phyloP scores from a whole-genome alignment of 2,329 filamentous ascomycete species.

The Mycocentrospora acerina region DNA sequence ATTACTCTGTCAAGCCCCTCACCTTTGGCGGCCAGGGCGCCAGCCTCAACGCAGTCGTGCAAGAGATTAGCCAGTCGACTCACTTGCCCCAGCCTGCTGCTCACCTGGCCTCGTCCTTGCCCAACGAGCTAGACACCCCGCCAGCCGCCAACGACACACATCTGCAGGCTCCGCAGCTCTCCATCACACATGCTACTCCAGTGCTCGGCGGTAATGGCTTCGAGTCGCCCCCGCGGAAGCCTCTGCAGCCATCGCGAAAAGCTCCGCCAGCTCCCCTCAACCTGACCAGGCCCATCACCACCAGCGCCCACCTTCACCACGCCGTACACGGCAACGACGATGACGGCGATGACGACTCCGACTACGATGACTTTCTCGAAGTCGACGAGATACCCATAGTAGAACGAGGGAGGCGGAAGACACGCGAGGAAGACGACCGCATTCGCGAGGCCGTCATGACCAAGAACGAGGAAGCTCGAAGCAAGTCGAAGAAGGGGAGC shows the following conservation, averaged over 20 bases:
- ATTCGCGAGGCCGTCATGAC: conserved; percentile 69
- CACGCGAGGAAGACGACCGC: conserved; percentile 82
- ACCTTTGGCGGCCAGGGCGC: conserved; percentile 22
- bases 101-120: no score
- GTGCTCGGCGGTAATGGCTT: conserved; percentile 40
- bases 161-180: conserved; percentile 37
- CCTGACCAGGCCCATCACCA: conserved; percentile 54
- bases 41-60: conserved; percentile 24
- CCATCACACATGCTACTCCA: conserved; percentile 43
- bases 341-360: conserved; percentile 71
- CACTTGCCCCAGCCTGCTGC: no score
- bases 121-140: neutral
- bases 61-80: conserved; percentile 10
- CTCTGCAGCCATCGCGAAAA: conserved; percentile 63
- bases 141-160: conserved; percentile 13
- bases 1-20: conserved; percentile 37
- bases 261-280: conserved; percentile 82
- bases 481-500: conserved; percentile 67
- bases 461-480: conserved; percentile 69
- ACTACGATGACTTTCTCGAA: conserved; percentile 78
- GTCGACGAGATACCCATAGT: conserved; percentile 62
- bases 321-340: conserved; percentile 44
- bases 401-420: conserved; percentile 75
- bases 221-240: conserved; percentile 35
- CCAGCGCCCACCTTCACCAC: conserved; percentile 49